phyloP scores from a whole-genome alignment of 2,329 filamentous ascomycete genomes.

The Pestalotiopsis fici region DNA sequence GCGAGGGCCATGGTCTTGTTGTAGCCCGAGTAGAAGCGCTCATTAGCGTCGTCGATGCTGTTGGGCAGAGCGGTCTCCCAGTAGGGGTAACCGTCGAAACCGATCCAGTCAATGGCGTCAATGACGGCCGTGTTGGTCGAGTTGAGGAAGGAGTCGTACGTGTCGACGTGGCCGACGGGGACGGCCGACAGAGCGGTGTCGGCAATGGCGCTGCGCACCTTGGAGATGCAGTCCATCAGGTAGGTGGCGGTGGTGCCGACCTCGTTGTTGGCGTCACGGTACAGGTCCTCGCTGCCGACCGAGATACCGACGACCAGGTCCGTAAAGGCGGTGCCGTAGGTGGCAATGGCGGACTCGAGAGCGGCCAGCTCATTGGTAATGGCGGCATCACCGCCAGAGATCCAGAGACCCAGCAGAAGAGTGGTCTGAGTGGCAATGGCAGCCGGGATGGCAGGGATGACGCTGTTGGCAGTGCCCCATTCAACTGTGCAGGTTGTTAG shows the following conservation, averaged over 20 bases:
- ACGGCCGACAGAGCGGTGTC: constrained; percentile 31
- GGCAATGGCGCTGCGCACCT: constrained; percentile 52
- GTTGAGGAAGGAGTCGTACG: constrained; percentile 54
- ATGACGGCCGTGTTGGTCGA: constrained; percentile 49
- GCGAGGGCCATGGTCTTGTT: constrained; percentile 39
- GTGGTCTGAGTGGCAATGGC: constrained; percentile 49
- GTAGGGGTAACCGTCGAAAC: constrained; percentile 56
- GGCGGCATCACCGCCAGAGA: constrained; percentile 33
- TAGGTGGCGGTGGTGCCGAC: constrained; percentile 38
- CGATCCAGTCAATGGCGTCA: constrained; percentile 52
- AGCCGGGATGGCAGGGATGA: constrained; percentile 69
- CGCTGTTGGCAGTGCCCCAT: constrained; percentile 43
- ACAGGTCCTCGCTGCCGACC: constrained; percentile 59
- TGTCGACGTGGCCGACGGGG: constrained; percentile 57
- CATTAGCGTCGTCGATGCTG: constrained; percentile 42
- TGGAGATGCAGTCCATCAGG: constrained; percentile 57
- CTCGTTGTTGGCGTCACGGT: constrained; percentile 44
- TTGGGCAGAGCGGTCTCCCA: constrained; percentile 45
- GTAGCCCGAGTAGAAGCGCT: constrained; percentile 41
- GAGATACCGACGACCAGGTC: constrained; percentile 53
- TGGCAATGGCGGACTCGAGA: constrained; percentile 46
- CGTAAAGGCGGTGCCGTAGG: constrained; percentile 40
- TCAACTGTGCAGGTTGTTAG: constrained; percentile 25
- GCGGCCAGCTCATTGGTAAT: constrained; percentile 51
- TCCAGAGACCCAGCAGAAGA: constrained; percentile 57